phyloP scores from a whole-genome alignment of 495 filamentous ascomycete species.

The Chlorociboria aeruginascens region DNA sequence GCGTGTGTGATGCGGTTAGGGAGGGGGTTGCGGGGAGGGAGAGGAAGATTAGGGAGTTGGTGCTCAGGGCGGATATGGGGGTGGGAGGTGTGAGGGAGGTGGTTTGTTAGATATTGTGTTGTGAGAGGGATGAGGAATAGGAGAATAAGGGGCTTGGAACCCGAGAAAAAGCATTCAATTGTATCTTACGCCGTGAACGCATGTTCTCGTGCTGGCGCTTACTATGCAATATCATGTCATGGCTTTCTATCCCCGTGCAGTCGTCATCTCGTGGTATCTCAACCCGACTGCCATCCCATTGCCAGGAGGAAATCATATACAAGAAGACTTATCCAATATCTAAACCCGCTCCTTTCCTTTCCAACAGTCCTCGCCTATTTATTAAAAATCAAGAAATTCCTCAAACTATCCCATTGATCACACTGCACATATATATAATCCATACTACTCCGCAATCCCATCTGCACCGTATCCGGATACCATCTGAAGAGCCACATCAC shows the following conservation, averaged over 20 bases:
- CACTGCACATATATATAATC: constrained; percentile 85
- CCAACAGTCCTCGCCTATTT: constrained; percentile 38
- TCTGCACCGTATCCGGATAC: constrained; percentile 81
- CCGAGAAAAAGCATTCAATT: background rate
- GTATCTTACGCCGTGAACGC: background rate
- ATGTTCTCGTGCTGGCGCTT: background rate
- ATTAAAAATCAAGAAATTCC: constrained; percentile 73
- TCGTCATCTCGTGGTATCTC: background rate
- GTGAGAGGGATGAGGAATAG: background rate
- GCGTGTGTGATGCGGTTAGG: constrained; percentile 2
- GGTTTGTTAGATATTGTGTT: background rate
- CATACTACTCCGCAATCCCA: constrained; percentile 91
- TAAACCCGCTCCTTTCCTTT: background rate
- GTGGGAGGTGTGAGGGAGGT: background rate
- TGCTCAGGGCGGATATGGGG: background rate
- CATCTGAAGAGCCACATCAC: constrained; percentile 95
- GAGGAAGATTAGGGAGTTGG: background rate
- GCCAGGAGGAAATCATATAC: background rate
- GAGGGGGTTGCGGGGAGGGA: background rate
- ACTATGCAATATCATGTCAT: background rate
- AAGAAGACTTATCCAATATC: background rate
- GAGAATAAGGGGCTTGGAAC: background rate
- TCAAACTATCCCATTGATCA: constrained; percentile 72
- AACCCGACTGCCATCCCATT: background rate
- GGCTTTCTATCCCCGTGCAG: background rate